Evolutionary conservation across 441 rosid genomes (phyloP).

Genomic region (Brassica balearica): DNA sequence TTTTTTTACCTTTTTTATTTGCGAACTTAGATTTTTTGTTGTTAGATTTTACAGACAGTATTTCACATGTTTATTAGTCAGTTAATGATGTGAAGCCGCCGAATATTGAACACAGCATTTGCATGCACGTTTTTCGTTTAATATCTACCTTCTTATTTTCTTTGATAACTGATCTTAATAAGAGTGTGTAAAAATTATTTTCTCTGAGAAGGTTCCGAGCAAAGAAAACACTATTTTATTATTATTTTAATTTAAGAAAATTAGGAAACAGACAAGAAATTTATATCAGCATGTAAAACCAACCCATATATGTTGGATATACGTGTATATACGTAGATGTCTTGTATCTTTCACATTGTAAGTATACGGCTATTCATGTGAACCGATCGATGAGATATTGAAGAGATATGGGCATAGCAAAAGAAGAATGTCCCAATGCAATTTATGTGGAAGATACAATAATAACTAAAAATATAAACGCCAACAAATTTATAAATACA

Average conservation of each 20-base stretch:
- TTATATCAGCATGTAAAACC: conserved; percentile 2
- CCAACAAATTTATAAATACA: conserved; percentile 18
- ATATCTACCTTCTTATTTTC: neutral
- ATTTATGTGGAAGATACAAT: conserved; percentile 25
- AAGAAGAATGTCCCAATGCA: conserved; percentile 43
- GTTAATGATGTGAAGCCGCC: neutral
- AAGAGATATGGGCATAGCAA: conserved; percentile 40
- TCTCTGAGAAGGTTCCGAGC: conserved; percentile 33
- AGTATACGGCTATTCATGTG: conserved; percentile 43
- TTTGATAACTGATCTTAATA: neutral
- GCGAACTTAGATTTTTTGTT: neutral
- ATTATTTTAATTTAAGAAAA: neutral
- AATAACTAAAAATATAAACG: conserved; percentile 15
- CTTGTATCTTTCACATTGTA: conserved; percentile 25
- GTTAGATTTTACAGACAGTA: neutral
- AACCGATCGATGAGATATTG: conserved; percentile 31
- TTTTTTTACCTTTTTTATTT: neutral
- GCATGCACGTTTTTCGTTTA: conserved; percentile 13
- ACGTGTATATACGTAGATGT: conserved; percentile 17
- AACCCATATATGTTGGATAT: conserved; percentile 31
- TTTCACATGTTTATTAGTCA: conserved; percentile 5
- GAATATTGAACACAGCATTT: conserved; percentile 5
- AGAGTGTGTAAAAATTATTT: neutral
- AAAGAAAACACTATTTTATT: conserved; percentile 11
- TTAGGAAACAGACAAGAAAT: conserved; percentile 25